Evolutionary conservation across 192 early-diverging fungal genomes (phyloP), one percentile per base, ranked within the genome.

Genomic region (Coemansia sp.): DNA sequence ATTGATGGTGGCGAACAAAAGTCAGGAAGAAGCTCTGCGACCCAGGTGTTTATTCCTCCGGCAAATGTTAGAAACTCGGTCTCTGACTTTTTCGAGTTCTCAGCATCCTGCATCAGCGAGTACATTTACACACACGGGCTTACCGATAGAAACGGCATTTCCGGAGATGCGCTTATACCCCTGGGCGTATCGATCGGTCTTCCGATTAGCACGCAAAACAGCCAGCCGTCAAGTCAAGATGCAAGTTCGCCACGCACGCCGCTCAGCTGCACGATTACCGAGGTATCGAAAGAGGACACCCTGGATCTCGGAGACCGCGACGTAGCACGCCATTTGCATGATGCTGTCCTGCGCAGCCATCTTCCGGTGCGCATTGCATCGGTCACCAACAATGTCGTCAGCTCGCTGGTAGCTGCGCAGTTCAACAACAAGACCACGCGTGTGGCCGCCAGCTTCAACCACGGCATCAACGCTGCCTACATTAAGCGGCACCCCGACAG

Each of bases 371-470:
- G 87, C 44, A 88, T 94, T 63, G 75, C 86, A 12, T 95, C 95
- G 10, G 84, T 98, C n/a, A 91, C 97, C 20, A 98, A 98, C 74
- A 93, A 95, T 69, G 96, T 93, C 2, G 95, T 97, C 8, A 96
- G 95, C 26, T 93, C 93, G 0, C 79, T 98, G 9, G 77, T 95
- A 8, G 88, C 93, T 24, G 88, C 96, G 66, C 90, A 92, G 6
- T 93, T 95, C 85, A 63, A 69, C 21, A 69, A 92, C 56, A 90
- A 93, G 15, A 66, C 85, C 18, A 93, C 92, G 5, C 52, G 86
- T 57, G 83, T 94, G 62, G 95, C 92, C 48, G 87, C 94, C 36
- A 93, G 95, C 62, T 80, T 96, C 14, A 95, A 95, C 69, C 96
- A 92, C 36, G 97, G 97, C 48, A 87, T 92, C 67, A 97, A 97